Evolutionary conservation across 768 basidiomycete genomes (phyloP).

Genomic region (Mycena maculata): DNA sequence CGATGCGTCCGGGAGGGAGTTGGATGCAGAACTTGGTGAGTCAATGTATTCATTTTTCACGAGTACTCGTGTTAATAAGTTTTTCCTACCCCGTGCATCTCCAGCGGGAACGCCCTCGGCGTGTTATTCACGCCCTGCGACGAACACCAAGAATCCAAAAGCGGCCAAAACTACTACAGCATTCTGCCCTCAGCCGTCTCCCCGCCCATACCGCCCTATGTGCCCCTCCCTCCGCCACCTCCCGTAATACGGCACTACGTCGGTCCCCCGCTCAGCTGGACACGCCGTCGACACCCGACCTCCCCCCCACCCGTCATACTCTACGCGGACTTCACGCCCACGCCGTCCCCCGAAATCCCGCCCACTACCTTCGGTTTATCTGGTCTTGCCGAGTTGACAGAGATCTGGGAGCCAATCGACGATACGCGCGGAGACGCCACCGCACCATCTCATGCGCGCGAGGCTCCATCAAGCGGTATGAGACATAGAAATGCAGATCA

Average conservation of each 20-base stretch:
- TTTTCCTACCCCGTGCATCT: no score
- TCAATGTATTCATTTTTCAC: background rate
- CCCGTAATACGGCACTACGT: background rate
- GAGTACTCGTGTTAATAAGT: background rate
- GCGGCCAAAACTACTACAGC: slow-evolving; percentile 13
- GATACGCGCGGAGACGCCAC: no score
- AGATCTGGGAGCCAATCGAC: no score
- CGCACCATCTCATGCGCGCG: no score
- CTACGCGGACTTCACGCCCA: slow-evolving; percentile 19
- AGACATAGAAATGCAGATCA: no score
- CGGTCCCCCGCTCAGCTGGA: background rate
- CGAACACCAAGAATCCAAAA: background rate
- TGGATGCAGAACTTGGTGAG: slow-evolving; percentile 15
- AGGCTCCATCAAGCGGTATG: no score
- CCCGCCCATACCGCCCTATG: slow-evolving; percentile 6
- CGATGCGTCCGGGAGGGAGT: slow-evolving; percentile 5
- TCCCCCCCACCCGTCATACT: slow-evolving; percentile 5
- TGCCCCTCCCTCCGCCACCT: background rate
- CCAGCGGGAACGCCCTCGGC: slow-evolving; percentile 16
- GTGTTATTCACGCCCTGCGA: background rate
- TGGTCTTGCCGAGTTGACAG: no score
- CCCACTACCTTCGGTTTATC: no score
- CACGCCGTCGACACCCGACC: slow-evolving; percentile 8
- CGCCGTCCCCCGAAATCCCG: slow-evolving; percentile 19
- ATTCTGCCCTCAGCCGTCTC: slow-evolving; percentile 28